Conservation (phyloP, 805 yeast genomes). For the Torulaspora franciscae region DNA sequence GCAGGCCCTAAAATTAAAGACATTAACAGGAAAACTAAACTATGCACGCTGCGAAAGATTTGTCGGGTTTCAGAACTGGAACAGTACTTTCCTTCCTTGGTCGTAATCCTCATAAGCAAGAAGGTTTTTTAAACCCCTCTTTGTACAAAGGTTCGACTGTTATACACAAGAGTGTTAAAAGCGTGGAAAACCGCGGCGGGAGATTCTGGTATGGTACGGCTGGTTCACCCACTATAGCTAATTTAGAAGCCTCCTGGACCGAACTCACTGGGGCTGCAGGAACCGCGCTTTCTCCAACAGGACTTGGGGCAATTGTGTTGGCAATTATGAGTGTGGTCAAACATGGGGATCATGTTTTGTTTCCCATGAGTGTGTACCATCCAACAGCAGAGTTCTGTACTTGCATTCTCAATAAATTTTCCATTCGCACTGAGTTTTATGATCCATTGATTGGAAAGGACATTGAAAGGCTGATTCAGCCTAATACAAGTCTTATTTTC, state of each 20-base stretch:
- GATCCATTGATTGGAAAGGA: slow-evolving; percentile 12
- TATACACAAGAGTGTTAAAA: slow-evolving; percentile 10
- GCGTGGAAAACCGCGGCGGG: slow-evolving; percentile 9
- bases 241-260: slow-evolving; percentile 14
- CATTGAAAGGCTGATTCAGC: slow-evolving; percentile 10
- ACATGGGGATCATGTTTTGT: slow-evolving; percentile 14
- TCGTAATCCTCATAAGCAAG: slow-evolving; percentile 11
- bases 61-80: background rate
- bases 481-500: slow-evolving; percentile 12
- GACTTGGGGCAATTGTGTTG: slow-evolving; percentile 13
- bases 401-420: slow-evolving; percentile 8
- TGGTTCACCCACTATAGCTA: slow-evolving; percentile 15
- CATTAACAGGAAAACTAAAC: background rate
- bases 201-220: slow-evolving; percentile 15
- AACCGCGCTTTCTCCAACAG: slow-evolving; percentile 15
- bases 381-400: slow-evolving; percentile 13
- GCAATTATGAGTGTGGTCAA: slow-evolving; percentile 11
- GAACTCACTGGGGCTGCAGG: slow-evolving; percentile 15
- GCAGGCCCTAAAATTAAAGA: too few species aligned
- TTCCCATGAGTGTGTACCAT: slow-evolving; percentile 12
- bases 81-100: slow-evolving; percentile 6
- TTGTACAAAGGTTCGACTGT: slow-evolving; percentile 15
- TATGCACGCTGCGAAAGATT: background rate
- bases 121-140: slow-evolving; percentile 14
- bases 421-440: slow-evolving; percentile 11